Conservation (phyloP, 495 filamentous ascomycete genomes). For the Penicillium ochrochloron region DNA sequence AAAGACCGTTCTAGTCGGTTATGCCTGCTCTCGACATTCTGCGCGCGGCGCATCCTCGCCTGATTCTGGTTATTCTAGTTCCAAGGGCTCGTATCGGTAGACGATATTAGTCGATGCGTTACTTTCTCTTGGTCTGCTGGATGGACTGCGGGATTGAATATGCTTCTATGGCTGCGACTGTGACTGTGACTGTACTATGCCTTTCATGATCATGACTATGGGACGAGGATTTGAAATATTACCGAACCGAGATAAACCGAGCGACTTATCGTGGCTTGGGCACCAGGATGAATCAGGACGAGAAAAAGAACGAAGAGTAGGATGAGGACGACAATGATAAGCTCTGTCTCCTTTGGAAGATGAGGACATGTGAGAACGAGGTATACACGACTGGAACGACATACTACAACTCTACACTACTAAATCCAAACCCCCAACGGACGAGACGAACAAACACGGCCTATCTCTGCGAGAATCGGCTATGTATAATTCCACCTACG, state of each 20-base stretch:
- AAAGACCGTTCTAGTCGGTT: constrained; percentile 78
- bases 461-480: constrained; percentile 4
- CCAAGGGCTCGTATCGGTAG: constrained; percentile 33
- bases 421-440: neutral
- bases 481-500: neutral
- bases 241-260: neutral
- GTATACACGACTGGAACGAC: neutral
- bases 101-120: too few relatives aligned
- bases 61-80: constrained; percentile 61
- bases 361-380: neutral
- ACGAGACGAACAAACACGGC: neutral
- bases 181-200: neutral
- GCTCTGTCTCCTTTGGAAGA: neutral
- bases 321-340: neutral
- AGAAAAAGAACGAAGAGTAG: neutral
- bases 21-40: constrained; percentile 71
- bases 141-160: neutral
- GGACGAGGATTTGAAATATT: neutral
- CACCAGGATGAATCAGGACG: neutral
- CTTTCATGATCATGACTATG: neutral
- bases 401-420: neutral
- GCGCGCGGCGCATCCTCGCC: constrained; percentile 28
- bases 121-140: neutral
- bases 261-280: neutral
- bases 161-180: neutral